Conservation (phyloP, 345 rosid species). For the Eucalyptus paniculata region DNA sequence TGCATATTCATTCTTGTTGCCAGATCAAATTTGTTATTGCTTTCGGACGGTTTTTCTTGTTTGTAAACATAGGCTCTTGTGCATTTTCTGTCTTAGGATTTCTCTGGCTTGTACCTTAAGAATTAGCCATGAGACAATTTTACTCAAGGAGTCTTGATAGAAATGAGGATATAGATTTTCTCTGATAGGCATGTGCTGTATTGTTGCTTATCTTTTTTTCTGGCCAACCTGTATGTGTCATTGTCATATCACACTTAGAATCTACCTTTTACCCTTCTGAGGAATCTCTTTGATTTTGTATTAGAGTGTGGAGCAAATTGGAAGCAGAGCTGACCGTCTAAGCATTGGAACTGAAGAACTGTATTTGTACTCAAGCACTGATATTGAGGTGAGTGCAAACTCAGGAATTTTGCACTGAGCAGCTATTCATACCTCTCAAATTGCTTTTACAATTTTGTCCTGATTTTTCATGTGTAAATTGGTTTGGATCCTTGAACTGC, state of each 20-base stretch:
- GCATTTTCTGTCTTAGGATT: neutral
- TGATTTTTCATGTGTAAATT: neutral
- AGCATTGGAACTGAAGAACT: constrained; percentile 49
- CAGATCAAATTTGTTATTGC: neutral
- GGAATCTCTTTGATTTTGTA: neutral
- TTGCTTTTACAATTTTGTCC: neutral
- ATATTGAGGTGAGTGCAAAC: constrained; percentile 49
- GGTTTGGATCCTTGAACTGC: neutral
- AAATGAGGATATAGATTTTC: neutral
- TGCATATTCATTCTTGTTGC: neutral
- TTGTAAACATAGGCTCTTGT: neutral
- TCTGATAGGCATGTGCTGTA: neutral
- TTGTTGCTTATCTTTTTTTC: neutral
- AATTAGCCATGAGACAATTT: neutral
- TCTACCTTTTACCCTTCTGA: neutral
- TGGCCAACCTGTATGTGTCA: neutral
- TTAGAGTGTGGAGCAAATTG: constrained; percentile 92
- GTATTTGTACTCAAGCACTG: constrained; percentile 76
- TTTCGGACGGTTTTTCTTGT: neutral
- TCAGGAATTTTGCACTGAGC: neutral
- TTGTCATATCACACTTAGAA: neutral
- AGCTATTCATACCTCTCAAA: neutral
- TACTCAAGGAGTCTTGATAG: neutral
- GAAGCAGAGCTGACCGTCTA: constrained; percentile 80
- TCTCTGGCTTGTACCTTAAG: neutral